phyloP scores from a whole-genome alignment of 2,329 filamentous ascomycete genomes.

The Colletotrichum spaethianum region DNA sequence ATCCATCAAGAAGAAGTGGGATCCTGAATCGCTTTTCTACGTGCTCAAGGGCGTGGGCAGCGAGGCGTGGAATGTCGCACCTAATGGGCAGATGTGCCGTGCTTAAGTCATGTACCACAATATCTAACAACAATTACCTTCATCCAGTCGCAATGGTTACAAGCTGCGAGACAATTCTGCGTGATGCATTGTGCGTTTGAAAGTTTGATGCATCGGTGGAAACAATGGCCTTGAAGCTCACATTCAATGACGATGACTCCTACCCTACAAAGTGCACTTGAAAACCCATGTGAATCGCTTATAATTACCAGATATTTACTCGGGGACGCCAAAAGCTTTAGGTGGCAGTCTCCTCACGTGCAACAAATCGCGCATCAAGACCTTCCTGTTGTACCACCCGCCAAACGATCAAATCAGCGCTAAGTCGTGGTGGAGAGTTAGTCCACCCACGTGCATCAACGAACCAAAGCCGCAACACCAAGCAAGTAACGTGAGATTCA shows the following conservation, averaged over 20 bases:
- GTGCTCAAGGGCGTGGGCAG: slow-evolving; percentile 64
- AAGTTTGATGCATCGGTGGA: too few species aligned
- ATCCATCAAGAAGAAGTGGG: slow-evolving; percentile 66
- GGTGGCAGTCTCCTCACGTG: background rate
- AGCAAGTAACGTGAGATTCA: too few species aligned
- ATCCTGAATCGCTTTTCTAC: slow-evolving; percentile 62
- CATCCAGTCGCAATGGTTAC: background rate
- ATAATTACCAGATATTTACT: too few species aligned
- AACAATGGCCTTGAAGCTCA: too few species aligned
- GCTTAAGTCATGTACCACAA: slow-evolving; percentile 44
- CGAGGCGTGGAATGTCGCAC: slow-evolving; percentile 60
- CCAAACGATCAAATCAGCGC: background rate
- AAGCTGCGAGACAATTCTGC: too few species aligned
- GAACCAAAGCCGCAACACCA: background rate
- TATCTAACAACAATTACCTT: background rate
- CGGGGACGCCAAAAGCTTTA: background rate
- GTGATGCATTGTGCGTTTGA: background rate
- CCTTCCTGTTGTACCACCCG: background rate
- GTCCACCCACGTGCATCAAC: background rate
- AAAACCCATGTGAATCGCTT: too few species aligned
- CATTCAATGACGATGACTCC: too few species aligned
- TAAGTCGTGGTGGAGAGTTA: background rate
- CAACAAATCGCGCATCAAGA: background rate
- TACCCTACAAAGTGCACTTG: too few species aligned
- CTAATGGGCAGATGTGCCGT: slow-evolving; percentile 58